Base-by-base conservation (phyloP, 1,284 basidiomycete species). In the Exobasidium rhododendri region DNA sequence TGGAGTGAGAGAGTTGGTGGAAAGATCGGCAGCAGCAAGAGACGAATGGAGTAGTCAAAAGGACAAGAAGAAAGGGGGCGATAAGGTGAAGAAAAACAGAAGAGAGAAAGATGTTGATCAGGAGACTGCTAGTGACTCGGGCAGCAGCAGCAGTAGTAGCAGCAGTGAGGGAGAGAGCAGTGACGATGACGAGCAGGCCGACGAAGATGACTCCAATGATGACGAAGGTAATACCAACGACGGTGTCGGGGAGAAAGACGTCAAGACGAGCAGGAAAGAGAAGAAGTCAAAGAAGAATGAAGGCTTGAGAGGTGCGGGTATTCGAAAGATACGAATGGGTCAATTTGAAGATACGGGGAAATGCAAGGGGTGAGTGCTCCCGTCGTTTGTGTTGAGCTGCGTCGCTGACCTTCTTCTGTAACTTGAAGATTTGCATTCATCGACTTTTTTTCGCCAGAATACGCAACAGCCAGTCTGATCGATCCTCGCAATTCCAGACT, bases 301-400 rank as follows among this genome's bases (percentile, higher is more conserved):
- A 28, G 20, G n/a, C 4, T 30, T 65, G 20, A 35, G 61, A 24
- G 64, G 71, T 58, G 81, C 81, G 28, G 93, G 92, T 80, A 87
- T 97, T 81, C 86, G 90, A 65, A 93, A 93, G 79, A 84, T 97
- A 29, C 87, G 94, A 3, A 85, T 98, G 84, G 93, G 92, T 1
- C 93, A 92, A 17, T 98, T 98, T 70, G 92, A 97, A 79, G 94
- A 97, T 80, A 89, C 69, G 0, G 92, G 92, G 4, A 83, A 88
- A 65, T 97, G 94, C 82, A 98, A 97, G 85, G 94, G 94, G 90
- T 96, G 77, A 67, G 85, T 80, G 26, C 44, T n/a, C 13, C 50
- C 3, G n/a, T 7, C 28, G 24, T n/a, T 24, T 22, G 11, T n/a
- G 24, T 49, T 31, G 22, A 30, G 26, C 28, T 14, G 29, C 40